Base-by-base conservation (phyloP, 2,329 filamentous ascomycete species). In the Chalara sp. region DNA sequence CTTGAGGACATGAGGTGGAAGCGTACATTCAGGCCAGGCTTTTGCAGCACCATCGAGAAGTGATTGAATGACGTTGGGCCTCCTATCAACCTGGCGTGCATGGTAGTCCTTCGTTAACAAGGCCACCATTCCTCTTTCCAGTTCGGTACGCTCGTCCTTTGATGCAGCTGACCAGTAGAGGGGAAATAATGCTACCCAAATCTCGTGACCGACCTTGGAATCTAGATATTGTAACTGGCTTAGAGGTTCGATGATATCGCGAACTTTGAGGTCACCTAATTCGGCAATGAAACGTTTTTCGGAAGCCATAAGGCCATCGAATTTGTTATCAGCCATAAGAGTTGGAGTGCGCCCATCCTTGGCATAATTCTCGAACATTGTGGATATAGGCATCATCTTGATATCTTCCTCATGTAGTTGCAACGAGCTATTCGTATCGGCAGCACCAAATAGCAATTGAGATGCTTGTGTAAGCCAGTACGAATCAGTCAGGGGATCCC, bases 381-480 rank as follows among this genome's bases (percentile, higher is more conserved):
- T 78, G 6, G 87, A 90, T 6, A 86, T 75, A 1, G 88, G 81
- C 57, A 89, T 79, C 6, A 89, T 78, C 51, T 81, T 86, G 70
- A 96, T 92, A 67, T 99, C 93, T 8, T 95, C 89, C 0, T 77
- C 66, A 59, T 96, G 84, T 47, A 99, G 75, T 58, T 89, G 86
- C 32, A 89, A 81, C 11, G 80, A 76, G n/a, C 79, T 79, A 58
- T 87, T 89, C 76, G 89, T 85, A 65, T 99, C 93, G 41, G 97
- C 80, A 6, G 89, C 91, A 12, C 93, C 91, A 57, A 99, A 81
- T 50, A 99, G 81, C 40, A 99, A 76, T 63, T 99, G 93, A 13
- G 90, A 90, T 33, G 95, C 92, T 69, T 99, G 93, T 40, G 90
- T 86, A 46, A 99, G 75, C 95, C 95, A 99, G 72, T 95, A 99